Percentiles rank a stretch among this genome's conserved stretches.
These are phyloP conservation scores for Pleurotus djamor DNA, from an alignment of 768 basidiomycete genomes.

Conservation along the genomic window DNA sequence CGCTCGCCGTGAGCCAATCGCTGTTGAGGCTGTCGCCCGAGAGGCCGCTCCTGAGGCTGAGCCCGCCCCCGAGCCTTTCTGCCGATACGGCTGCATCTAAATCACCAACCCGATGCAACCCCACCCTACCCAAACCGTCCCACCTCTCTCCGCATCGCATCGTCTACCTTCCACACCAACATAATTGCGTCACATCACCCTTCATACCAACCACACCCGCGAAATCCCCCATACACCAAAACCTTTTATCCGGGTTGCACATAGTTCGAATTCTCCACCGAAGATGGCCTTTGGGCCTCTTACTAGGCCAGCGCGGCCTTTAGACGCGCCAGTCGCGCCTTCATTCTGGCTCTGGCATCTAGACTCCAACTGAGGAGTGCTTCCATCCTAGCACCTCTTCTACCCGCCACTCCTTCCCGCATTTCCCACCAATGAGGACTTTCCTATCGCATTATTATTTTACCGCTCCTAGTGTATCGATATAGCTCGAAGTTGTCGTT, in stretches of 20 bases:
- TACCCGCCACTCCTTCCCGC: neutral
- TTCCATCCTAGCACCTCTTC: neutral
- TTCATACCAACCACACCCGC: neutral
- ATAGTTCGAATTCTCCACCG: neutral
- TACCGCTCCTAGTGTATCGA: neutral
- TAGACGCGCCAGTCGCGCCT: neutral
- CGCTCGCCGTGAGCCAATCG: conserved; percentile 1
- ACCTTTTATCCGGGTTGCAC: neutral
- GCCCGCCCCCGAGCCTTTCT: conserved; percentile 3
- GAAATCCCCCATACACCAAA: neutral
- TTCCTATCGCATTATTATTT: neutral
- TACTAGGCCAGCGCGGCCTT: neutral
- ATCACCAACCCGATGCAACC: neutral
- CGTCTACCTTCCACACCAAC: neutral
- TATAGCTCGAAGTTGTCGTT: neutral
- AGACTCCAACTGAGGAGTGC: neutral
- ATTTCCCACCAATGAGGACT: neutral
- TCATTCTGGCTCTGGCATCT: neutral
- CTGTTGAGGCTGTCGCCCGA: neutral
- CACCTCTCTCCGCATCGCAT: neutral
- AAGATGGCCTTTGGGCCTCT: neutral
- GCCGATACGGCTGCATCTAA: conserved; percentile 6
- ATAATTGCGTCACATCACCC: neutral
- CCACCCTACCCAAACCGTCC: neutral
- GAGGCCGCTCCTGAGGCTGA: neutral